phyloP scores from a whole-genome alignment of 768 basidiomycete species.

The Phaffia tasmanica region DNA sequence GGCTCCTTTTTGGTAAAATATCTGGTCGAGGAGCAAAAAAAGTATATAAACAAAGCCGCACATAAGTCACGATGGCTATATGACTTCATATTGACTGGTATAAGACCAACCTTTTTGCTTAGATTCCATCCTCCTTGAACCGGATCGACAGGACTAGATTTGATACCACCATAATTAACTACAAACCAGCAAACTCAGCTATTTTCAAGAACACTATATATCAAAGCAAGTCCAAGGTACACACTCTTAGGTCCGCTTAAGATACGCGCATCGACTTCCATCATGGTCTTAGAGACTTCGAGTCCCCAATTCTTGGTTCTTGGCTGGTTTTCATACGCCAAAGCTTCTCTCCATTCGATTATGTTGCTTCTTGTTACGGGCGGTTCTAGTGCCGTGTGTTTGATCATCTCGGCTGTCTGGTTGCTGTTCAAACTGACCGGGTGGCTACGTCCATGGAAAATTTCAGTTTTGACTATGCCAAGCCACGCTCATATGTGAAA shows the following conservation, averaged over 20 bases:
- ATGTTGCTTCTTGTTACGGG: constrained; percentile 14
- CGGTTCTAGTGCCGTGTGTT: constrained; percentile 10
- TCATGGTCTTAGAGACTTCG: constrained; percentile 31
- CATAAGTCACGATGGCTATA: constrained; percentile 9
- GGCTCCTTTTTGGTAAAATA: constrained; percentile 27
- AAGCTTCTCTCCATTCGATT: constrained; percentile 32
- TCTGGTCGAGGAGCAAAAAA: background rate
- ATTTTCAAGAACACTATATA: background rate
- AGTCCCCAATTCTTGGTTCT: constrained; percentile 37
- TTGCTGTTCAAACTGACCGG: constrained; percentile 4
- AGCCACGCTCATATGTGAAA: too few relatives aligned
- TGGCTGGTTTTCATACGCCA: constrained; percentile 31
- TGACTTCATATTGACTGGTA: constrained; percentile 26
- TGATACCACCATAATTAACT: constrained; percentile 30
- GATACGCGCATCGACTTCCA: constrained; percentile 33
- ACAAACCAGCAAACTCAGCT: background rate
- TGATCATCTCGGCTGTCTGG: constrained; percentile 21
- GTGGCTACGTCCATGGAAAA: background rate
- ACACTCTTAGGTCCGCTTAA: constrained; percentile 30
- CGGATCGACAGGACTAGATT: constrained; percentile 19
- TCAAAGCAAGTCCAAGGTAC: background rate
- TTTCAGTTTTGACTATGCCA: too few relatives aligned
- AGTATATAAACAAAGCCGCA: background rate
- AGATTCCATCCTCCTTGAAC: constrained; percentile 35
- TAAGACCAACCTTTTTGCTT: constrained; percentile 27